Evolutionary conservation across 2,329 filamentous ascomycete species (phyloP), one percentile per base, ranked within the genome.

Genomic region (Neofusicoccum kwambonambiense): DNA sequence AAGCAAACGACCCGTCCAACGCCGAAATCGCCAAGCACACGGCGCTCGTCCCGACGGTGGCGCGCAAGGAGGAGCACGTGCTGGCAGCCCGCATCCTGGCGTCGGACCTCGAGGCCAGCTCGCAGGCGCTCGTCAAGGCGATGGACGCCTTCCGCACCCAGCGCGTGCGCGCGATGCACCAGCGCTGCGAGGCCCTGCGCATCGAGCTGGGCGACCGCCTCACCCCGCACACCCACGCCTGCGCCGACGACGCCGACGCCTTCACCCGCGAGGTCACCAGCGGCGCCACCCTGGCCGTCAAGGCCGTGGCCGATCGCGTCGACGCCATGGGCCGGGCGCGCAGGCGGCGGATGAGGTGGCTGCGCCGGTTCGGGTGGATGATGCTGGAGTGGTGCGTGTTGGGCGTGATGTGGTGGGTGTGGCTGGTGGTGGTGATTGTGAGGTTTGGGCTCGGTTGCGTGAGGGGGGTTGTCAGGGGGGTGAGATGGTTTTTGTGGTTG

Each of bases 371-470:
- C 0, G 88, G 91, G 19, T 96, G 92, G 84, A 85, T 92, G 49
- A 79, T 88, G 27, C 85, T 96, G 31, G 93, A 97, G 81, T 96
- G 92, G 92, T 80, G 87, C 50, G 84, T 98, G 17, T 87, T 98
- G 44, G 91, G 90, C 3, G 86, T 96, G 70, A 92, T 98, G 88
- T 97, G 95, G 93, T 92, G 90, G 77, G 89, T 96, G 15, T 98
- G 94, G 93, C 87, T 96, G 66, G 82, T 96, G 39, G 93, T 97
- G 27, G 90, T 93, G 75, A 82, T 94, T 27, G 81, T 90, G 60
- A 86, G 91, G 66, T 76, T 91, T 13, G 78, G 90, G 41, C 80
- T 88, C 66, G 87, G 88, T 11, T 70, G 90, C 1, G 84, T 89
- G 50, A 84, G 84, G 51, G 88, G 87, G 2, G 72, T 86, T 0